These are phyloP conservation scores for Chloroidium sp. DNA, from an alignment of 163 green algal genomes.

Conservation along the genomic window DNA sequence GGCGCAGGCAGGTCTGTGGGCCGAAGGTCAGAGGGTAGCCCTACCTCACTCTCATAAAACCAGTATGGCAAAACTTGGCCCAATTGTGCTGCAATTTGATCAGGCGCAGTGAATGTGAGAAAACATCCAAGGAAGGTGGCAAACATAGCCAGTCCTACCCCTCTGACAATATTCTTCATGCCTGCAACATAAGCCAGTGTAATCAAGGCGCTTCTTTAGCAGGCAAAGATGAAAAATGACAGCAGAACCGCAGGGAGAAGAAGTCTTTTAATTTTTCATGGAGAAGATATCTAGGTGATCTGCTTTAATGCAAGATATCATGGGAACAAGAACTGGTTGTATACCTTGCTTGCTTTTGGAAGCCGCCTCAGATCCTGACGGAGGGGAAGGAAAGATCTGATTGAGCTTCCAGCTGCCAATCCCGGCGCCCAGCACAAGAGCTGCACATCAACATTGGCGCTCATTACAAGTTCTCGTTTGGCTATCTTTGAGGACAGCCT, in stretches of 20 bases:
- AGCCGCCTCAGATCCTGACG: background rate
- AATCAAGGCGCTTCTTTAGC: background rate
- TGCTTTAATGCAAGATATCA: background rate
- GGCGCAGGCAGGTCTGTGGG: background rate
- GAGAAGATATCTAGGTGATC: background rate
- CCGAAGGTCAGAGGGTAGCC: background rate
- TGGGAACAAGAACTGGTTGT: background rate
- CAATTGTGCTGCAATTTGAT: constrained; percentile 22
- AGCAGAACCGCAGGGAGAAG: background rate
- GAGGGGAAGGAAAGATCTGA: constrained; percentile 29
- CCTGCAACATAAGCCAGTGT: constrained; percentile 12
- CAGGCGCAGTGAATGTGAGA: constrained; percentile 39
- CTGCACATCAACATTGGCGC: constrained; percentile 8
- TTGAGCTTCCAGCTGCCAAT: constrained; percentile 46
- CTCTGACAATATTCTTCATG: constrained; percentile 41
- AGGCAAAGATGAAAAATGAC: background rate
- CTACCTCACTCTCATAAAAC: constrained; percentile 47
- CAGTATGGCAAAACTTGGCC: constrained; percentile 30
- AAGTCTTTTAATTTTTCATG: background rate
- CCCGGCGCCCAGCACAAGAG: constrained; percentile 24
- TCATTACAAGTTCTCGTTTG: background rate
- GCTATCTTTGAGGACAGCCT: background rate
- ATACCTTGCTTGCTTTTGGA: constrained; percentile 38
- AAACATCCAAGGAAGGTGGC: constrained; percentile 44
- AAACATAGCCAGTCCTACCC: constrained; percentile 36